Evolutionary conservation across 2,329 filamentous ascomycete species (phyloP).

Genomic region (Hymenoscyphus occultus): DNA sequence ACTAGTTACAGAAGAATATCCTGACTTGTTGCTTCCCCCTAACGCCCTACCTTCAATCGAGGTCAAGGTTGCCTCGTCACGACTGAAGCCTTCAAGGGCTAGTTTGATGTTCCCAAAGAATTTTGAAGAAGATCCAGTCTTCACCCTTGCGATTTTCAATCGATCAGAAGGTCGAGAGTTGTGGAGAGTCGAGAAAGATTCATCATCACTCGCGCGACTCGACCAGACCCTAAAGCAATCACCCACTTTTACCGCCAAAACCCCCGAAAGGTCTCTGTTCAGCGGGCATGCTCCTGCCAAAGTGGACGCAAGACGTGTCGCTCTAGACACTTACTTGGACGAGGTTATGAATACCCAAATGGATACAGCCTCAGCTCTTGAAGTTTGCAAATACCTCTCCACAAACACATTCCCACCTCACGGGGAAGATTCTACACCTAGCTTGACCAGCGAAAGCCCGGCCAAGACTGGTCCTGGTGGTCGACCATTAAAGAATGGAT

Average conservation of each 20-base stretch:
- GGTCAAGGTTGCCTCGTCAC: slow-evolving; percentile 85
- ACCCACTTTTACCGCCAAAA: slow-evolving; percentile 66
- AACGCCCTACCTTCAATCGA: slow-evolving; percentile 84
- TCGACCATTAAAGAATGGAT: slow-evolving; percentile 76
- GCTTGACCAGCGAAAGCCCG: slow-evolving; percentile 40
- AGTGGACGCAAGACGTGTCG: slow-evolving; percentile 78
- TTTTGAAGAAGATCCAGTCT: slow-evolving; percentile 88
- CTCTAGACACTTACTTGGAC: slow-evolving; percentile 83
- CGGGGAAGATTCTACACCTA: slow-evolving; percentile 51
- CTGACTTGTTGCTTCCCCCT: slow-evolving; percentile 79
- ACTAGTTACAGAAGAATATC: slow-evolving; percentile 80
- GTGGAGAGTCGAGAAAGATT: slow-evolving; percentile 94
- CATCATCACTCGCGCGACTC: slow-evolving; percentile 72
- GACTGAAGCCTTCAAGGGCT: slow-evolving; percentile 86
- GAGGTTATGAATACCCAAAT: slow-evolving; percentile 79
- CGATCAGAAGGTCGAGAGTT: slow-evolving; percentile 74
- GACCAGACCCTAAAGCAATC: slow-evolving; percentile 78
- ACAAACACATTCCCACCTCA: slow-evolving; percentile 61
- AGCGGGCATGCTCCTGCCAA: slow-evolving; percentile 90
- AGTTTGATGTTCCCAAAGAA: slow-evolving; percentile 79
- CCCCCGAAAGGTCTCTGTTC: slow-evolving; percentile 84
- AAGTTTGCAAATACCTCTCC: slow-evolving; percentile 87
- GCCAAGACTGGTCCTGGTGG: slow-evolving; percentile 56
- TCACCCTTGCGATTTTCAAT: slow-evolving; percentile 82
- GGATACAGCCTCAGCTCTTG: slow-evolving; percentile 70